Evolutionary conservation across 2,329 filamentous ascomycete genomes (phyloP), one percentile per base, ranked within the genome.

Genomic region (Alternaria rosae): DNA sequence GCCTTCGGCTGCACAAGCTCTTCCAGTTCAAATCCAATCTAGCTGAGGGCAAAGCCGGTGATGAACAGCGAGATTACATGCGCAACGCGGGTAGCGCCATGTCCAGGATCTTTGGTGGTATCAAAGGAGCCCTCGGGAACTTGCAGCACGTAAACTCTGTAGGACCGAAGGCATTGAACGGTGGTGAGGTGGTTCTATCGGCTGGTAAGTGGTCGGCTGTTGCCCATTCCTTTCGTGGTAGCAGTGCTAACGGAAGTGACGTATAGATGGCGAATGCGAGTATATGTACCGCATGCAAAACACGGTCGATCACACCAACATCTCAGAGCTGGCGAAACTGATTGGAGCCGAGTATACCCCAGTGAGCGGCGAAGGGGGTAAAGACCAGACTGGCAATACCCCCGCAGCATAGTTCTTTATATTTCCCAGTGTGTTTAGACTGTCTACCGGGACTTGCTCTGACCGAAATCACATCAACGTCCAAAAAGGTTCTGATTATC

Each of bases 271-370:
- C 1, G 45, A 61, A 11, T 71, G 69, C 55, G 69, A 73, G 44
- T 72, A 68, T 13, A 70, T 72, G 7, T 66, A 71, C 42, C 65
- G 71, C 12, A 73, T 73, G 71, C 71, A 73, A 44, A 73, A 70
- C 21, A 72, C 70, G 2, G 70, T 72, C 3, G 71, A 73, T 42
- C 71, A 73, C 32, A 70, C 66, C 1, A 67, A 64, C 43, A 58
- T 71, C 9, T 47, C 62, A 2, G 67, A 72, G 12, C 9, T 73
- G 42, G 62, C 60, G n/a, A 48, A 23, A n/a, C 12, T 60, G 6
- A 41, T 60, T 51, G 58, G 58, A 20, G 53, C 48, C 1, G 58
- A 60, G 3, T 44, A 23, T 15, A 54, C 21, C 11, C n/a, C 56
- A 5, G 13, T 28, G 7, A 20, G 20, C 6, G 2, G 25, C 3